Evolutionary conservation across 495 filamentous ascomycete genomes (phyloP).

Genomic region (Penicillium mononematosum): DNA sequence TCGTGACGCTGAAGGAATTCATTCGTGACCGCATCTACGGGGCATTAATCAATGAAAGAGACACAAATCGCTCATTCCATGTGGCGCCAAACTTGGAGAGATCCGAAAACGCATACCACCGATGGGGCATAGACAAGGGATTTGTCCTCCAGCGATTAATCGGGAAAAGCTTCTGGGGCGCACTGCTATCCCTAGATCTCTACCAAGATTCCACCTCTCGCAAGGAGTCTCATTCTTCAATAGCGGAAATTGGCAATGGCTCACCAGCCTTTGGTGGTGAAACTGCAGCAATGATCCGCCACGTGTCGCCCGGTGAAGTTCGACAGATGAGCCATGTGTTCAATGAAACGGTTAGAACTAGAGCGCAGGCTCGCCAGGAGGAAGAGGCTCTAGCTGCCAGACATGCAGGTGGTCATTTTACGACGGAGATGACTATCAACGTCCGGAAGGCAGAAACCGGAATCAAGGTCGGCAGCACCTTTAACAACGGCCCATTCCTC

Average conservation of each 20-base stretch:
- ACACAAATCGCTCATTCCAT: conserved; percentile 16
- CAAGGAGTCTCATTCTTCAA: background rate
- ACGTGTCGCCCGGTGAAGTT: background rate
- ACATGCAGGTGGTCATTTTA: background rate
- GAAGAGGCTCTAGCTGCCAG: background rate
- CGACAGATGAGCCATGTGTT: background rate
- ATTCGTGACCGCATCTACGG: conserved; percentile 31
- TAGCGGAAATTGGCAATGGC: conserved; percentile 18
- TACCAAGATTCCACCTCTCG: background rate
- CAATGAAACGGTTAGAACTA: conserved; percentile 1
- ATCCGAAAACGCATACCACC: conserved; percentile 8
- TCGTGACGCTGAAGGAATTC: conserved; percentile 28
- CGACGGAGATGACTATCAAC: background rate
- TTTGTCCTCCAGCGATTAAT: conserved; percentile 35
- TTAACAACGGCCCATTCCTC: background rate
- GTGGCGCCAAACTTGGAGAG: conserved; percentile 7
- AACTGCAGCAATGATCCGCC: conserved; percentile 9
- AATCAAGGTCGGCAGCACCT: background rate
- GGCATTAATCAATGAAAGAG: conserved; percentile 1
- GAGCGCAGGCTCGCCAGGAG: background rate
- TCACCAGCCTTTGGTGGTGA: conserved; percentile 17
- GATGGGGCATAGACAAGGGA: background rate
- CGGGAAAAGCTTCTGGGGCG: conserved; percentile 36
- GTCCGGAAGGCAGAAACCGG: background rate
- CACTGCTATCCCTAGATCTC: conserved; percentile 2